Percentiles rank a stretch among this genome's conserved stretches.
phyloP scores from a whole-genome alignment of 495 filamentous ascomycete genomes.

The Parathielavia hyrcaniae region DNA sequence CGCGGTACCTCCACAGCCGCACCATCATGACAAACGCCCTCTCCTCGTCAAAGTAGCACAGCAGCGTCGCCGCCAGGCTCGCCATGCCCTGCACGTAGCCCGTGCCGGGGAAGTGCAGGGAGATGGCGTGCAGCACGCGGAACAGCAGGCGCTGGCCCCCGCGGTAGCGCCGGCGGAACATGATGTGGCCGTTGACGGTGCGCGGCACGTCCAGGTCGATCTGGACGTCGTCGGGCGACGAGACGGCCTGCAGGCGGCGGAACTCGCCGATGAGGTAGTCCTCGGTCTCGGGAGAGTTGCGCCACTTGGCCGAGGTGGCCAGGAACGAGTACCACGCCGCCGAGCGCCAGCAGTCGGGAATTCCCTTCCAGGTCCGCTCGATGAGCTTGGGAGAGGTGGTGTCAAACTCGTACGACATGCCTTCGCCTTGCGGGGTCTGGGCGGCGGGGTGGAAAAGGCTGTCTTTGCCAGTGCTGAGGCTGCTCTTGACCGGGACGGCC shows the following conservation, averaged over 20 bases:
- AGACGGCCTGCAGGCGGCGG: conserved; percentile 60
- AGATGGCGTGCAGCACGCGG: conserved; percentile 84
- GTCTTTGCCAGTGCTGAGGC: background rate
- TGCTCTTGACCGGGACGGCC: conserved; percentile 60
- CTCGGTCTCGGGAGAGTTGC: conserved; percentile 45
- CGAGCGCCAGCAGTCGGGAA: conserved; percentile 90
- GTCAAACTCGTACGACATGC: conserved; percentile 89
- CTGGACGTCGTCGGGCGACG: conserved; percentile 87
- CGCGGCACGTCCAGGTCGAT: conserved; percentile 96
- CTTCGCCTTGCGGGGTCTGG: conserved; percentile 52
- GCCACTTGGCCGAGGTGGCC: conserved; percentile 64
- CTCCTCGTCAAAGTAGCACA: conserved; percentile 97
- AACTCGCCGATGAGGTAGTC: conserved; percentile 64
- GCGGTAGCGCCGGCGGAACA: conserved; percentile 91
- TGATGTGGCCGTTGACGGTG: conserved; percentile 92
- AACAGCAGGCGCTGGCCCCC: conserved; percentile 89
- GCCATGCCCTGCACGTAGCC: conserved; percentile 99
- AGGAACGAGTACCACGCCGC: conserved; percentile 96
- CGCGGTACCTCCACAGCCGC: conserved; percentile 81
- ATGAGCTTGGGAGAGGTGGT: conserved; percentile 77
- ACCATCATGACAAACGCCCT: conserved; percentile 91
- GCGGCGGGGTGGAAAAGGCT: background rate
- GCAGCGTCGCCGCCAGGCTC: conserved; percentile 79
- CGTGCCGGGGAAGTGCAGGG: conserved; percentile 78
- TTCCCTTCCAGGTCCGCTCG: conserved; percentile 93